These are phyloP conservation scores for Umbelopsis sp. DNA, from an alignment of 192 early-diverging fungal genomes.

Conservation along the genomic window DNA sequence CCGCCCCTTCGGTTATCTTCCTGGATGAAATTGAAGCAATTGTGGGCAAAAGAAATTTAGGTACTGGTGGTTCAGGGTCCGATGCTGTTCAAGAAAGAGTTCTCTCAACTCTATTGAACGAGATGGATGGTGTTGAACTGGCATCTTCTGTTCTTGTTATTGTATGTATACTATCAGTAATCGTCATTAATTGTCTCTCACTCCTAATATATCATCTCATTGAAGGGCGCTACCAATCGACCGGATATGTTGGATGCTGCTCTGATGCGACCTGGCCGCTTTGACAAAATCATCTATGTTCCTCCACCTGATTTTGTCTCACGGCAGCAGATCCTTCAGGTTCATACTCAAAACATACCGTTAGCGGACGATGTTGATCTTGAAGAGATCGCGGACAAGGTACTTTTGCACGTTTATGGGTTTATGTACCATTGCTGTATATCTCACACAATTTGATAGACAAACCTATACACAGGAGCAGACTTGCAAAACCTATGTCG, in stretches of 20 bases:
- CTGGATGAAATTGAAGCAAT: conserved; percentile 97
- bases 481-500: conserved; percentile 58
- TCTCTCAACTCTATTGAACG: conserved; percentile 77
- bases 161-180: conserved; percentile 32
- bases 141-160: conserved; percentile 75
- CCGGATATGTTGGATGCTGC: conserved; percentile 89
- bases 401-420: conserved; percentile 21
- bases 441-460: conserved; percentile 33
- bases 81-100: conserved; percentile 83
- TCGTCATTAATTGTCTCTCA: conserved; percentile 11
- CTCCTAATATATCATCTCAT: background rate
- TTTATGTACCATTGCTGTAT: background rate
- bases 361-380: conserved; percentile 52
- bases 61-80: conserved; percentile 49
- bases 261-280: conserved; percentile 79
- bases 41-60: conserved; percentile 82
- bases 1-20: conserved; percentile 88
- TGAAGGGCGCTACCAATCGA: conserved; percentile 86
- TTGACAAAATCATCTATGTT: conserved; percentile 82
- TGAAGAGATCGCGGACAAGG: conserved; percentile 45
- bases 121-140: conserved; percentile 89
- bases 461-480: conserved; percentile 54
- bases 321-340: conserved; percentile 48
- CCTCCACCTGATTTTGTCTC: conserved; percentile 55
- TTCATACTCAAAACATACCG: conserved; percentile 54